Percentiles rank a stretch among this genome's conserved stretches.
Conservation (phyloP, 108 stramenopile species). For the Chaetoceros muelleri region DNA sequence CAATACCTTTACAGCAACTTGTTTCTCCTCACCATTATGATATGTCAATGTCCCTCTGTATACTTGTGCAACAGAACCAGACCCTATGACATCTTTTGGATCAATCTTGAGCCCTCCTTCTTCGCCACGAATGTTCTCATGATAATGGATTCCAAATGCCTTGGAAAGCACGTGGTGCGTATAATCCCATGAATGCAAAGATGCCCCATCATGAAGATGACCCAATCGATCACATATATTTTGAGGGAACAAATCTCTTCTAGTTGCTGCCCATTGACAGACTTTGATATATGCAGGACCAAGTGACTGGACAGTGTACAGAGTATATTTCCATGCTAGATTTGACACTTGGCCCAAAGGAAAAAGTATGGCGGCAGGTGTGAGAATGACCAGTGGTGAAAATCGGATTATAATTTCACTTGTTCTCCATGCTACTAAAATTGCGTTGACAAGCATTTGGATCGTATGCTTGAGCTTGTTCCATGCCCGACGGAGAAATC, state of each 20-base stretch:
- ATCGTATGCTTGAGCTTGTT: not conserved
- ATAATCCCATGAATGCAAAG: slow-evolving; percentile 52
- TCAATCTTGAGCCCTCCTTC: slow-evolving; percentile 34
- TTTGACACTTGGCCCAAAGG: slow-evolving; percentile 25
- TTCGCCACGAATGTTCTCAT: slow-evolving; percentile 4
- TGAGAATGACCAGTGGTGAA: slow-evolving; percentile 53
- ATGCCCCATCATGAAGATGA: slow-evolving; percentile 49
- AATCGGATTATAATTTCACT: slow-evolving; percentile 49
- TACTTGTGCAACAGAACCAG: slow-evolving; percentile 86
- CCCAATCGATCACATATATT: slow-evolving; percentile 55
- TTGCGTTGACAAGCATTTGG: slow-evolving; percentile 9
- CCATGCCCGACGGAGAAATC: not conserved
- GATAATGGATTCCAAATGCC: slow-evolving; percentile 63
- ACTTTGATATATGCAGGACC: slow-evolving; percentile 82
- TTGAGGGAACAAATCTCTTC: slow-evolving; percentile 78
- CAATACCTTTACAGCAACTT: slow-evolving; percentile 77
- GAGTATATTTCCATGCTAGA: slow-evolving; percentile 59
- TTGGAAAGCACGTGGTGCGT: slow-evolving; percentile 46
- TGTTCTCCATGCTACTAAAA: slow-evolving; percentile 18
- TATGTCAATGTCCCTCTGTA: slow-evolving; percentile 48
- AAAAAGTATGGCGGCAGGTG: slow-evolving; percentile 35
- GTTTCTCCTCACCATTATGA: not conserved
- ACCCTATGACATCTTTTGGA: slow-evolving; percentile 51
- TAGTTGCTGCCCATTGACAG: slow-evolving; percentile 82
- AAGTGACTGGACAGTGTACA: slow-evolving; percentile 49